These are phyloP conservation scores for Cladosporium sp. DNA, from an alignment of 2,329 filamentous ascomycete genomes.

Conservation along the genomic window DNA sequence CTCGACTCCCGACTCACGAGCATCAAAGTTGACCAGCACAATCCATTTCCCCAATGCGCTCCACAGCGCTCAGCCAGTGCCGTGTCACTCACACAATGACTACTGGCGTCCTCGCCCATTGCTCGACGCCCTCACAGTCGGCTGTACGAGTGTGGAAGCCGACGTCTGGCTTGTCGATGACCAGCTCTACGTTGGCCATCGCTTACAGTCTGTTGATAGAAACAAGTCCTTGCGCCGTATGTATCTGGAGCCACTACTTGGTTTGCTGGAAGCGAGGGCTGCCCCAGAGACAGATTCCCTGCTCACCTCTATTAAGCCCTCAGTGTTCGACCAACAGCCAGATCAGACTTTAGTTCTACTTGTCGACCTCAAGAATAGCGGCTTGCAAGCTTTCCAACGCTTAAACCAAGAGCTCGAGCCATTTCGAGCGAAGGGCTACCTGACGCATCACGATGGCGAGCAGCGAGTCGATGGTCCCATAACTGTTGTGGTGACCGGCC, in stretches of 20 bases:
- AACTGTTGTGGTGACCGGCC: conserved; percentile 66
- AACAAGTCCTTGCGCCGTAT: conserved; percentile 58
- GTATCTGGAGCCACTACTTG: conserved; percentile 62
- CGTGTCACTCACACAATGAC: conserved; percentile 67
- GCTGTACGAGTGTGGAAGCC: conserved; percentile 63
- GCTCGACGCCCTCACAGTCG: conserved; percentile 55
- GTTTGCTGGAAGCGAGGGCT: conserved; percentile 44
- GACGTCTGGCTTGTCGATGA: conserved; percentile 62
- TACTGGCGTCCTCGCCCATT: conserved; percentile 63
- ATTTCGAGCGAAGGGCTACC: conserved; percentile 53
- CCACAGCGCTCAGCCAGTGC: conserved; percentile 48
- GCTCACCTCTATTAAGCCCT: not conserved
- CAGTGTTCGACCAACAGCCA: not conserved
- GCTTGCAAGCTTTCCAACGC: conserved; percentile 19
- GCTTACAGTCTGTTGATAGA: conserved; percentile 48
- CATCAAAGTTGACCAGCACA: not conserved
- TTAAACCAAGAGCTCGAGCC: conserved; percentile 56
- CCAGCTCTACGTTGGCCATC: conserved; percentile 62
- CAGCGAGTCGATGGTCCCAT: conserved; percentile 53
- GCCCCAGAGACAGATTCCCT: not conserved
- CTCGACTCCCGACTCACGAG: not conserved
- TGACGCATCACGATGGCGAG: conserved; percentile 47
- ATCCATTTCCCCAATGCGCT: conserved; percentile 26
- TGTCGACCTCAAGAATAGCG: not conserved
- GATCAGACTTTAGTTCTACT: not conserved